Evolutionary conservation across 306 rosid genomes (phyloP).

Genomic region (Glycyrrhiza uralensis): DNA sequence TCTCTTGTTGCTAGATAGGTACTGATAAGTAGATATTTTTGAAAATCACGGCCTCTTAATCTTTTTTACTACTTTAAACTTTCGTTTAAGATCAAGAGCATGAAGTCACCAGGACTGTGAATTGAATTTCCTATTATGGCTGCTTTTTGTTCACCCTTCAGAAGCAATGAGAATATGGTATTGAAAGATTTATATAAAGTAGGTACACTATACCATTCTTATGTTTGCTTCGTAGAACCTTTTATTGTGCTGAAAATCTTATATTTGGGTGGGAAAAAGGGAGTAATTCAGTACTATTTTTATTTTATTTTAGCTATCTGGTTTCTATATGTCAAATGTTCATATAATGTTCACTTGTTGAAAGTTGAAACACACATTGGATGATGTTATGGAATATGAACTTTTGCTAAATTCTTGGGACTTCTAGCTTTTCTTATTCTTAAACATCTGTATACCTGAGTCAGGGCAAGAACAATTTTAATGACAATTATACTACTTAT

Average conservation of each 20-base stretch:
- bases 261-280: not conserved
- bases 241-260: not conserved
- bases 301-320: too few species aligned
- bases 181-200: not conserved
- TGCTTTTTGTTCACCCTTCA: not conserved
- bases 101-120: not conserved
- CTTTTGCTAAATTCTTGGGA: not conserved
- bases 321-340: not conserved
- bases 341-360: not conserved
- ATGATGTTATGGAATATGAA: not conserved
- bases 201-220: not conserved
- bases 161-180: not conserved
- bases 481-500: not conserved
- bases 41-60: not conserved
- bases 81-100: not conserved
- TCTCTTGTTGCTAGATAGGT: too few species aligned
- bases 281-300: not conserved
- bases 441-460: not conserved
- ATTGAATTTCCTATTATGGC: constrained; percentile 7
- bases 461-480: not conserved
- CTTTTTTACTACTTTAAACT: not conserved
- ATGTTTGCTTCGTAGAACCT: not conserved
- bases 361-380: not conserved
- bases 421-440: not conserved
- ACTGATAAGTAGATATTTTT: not conserved